Conservation (phyloP, 2,329 filamentous ascomycete species). For the Dactylellina sp. region DNA sequence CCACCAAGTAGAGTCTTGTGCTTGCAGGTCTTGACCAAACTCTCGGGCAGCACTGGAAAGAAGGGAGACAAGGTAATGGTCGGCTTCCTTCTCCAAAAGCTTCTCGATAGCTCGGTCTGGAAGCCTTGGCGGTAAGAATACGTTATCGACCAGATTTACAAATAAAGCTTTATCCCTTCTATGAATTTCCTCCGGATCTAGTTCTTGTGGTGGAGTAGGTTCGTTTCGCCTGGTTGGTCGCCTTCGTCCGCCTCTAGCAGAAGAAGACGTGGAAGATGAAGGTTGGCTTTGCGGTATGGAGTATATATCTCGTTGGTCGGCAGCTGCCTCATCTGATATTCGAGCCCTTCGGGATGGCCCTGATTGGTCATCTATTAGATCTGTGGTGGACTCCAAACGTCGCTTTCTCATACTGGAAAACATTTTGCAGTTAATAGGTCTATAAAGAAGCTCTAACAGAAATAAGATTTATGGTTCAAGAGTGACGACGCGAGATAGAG, state of each 20-base stretch:
- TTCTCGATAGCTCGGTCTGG: constrained; percentile 64
- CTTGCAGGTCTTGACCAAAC: constrained; percentile 17
- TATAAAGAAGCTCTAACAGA: too few species aligned
- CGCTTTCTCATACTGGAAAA: constrained; percentile 15
- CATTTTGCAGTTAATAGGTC: too few species aligned
- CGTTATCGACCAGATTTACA: constrained; percentile 64
- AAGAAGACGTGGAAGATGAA: neutral
- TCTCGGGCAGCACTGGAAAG: constrained; percentile 23
- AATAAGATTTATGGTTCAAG: too few species aligned
- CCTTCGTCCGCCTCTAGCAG: neutral
- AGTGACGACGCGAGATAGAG: too few species aligned
- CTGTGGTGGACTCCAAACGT: neutral
- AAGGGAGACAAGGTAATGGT: constrained; percentile 24
- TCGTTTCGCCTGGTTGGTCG: neutral
- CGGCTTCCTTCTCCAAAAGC: constrained; percentile 19
- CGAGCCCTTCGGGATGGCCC: constrained; percentile 26
- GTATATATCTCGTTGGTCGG: neutral
- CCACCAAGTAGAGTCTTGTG: constrained; percentile 23
- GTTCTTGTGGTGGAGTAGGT: neutral
- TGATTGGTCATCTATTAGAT: constrained; percentile 1
- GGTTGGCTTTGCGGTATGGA: neutral
- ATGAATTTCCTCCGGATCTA: neutral
- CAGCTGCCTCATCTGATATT: neutral
- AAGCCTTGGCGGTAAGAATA: constrained; percentile 68
- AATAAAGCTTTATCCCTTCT: constrained; percentile 1